Base-by-base conservation (phyloP, 495 filamentous ascomycete species). In the Evernia prunastri region DNA sequence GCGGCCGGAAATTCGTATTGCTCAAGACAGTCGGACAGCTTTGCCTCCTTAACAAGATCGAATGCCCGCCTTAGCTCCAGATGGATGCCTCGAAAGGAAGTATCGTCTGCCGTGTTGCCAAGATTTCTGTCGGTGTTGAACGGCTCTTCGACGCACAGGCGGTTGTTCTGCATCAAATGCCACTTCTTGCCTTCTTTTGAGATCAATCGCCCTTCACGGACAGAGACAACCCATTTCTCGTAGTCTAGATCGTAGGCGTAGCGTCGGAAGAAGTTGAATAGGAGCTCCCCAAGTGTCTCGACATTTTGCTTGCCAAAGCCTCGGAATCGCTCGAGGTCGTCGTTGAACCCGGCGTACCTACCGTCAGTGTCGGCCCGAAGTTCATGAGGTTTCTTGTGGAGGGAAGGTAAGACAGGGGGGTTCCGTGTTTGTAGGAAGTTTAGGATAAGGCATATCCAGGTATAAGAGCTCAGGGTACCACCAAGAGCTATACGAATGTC, bases 391-490 rank as follows among this genome's bases (percentile, higher is more conserved):
- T 83, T 81, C 66, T 91, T 86, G 68, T 97, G 95, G 13, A 98
- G 82, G 33, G 89, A 86, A 10, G 94, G 94, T 27, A 98, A 76
- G 51, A 98, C 82, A 0, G 92, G 92, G 51, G 93, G 91, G 64
- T 91, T 81, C 69, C 94, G 85, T 37, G 89, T 88, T 75, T 98
- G 94, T 39, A 98, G 81, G 73, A 97, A 98, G 65, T 92, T 94
- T 69, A 98, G 87, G 67, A 97, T 96, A 84, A 97, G 85, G 78
- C 94, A 97, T 73, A 96, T 97, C 94, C 94, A 98, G n/a, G 94
- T 96, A 71, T 98, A 98, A 13, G 95, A 97, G 74, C 94, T 97
- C 31, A 98, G 78, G 10, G 94, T 98, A 51, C 91, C 95, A 62
- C 95, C 94, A 69, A 92, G 86, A 43, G 89, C 93, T 96, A 69